phyloP scores from a whole-genome alignment of 129 eudicot species.

The Ambrosia artemisiifolia region DNA sequence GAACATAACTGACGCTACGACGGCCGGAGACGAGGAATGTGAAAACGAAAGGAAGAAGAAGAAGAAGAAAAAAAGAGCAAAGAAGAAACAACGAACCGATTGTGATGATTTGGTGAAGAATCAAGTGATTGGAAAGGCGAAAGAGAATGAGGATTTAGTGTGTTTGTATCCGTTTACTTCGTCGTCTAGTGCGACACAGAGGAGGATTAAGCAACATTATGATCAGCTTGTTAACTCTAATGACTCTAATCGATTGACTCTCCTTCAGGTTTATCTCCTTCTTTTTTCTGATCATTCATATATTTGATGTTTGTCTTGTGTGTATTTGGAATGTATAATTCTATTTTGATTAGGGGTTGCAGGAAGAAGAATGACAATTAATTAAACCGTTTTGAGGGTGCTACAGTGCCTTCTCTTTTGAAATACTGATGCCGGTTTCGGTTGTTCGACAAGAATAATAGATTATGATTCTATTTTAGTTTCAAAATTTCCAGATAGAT shows the following conservation, averaged over 20 bases:
- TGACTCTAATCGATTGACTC: slow-evolving; percentile 57
- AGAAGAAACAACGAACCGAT: slow-evolving; percentile 47
- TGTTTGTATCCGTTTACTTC: slow-evolving; percentile 68
- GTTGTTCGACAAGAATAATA: not conserved
- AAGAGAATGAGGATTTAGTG: slow-evolving; percentile 44
- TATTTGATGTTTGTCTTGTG: too few relatives aligned
- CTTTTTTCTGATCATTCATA: too few relatives aligned
- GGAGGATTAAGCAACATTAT: slow-evolving; percentile 71
- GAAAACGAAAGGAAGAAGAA: slow-evolving; percentile 47
- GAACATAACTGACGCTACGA: slow-evolving; percentile 18
- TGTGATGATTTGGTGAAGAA: slow-evolving; percentile 14
- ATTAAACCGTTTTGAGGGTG: not conserved
- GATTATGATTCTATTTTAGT: too few relatives aligned
- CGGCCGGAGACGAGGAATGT: slow-evolving; percentile 21
- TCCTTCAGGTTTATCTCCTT: slow-evolving; percentile 51
- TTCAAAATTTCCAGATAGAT: too few relatives aligned
- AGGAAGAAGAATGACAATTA: too few relatives aligned
- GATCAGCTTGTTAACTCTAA: slow-evolving; percentile 78
- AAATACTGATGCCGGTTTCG: not conserved
- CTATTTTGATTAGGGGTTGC: too few relatives aligned
- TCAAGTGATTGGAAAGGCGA: slow-evolving; percentile 12
- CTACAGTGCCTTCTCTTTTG: not conserved
- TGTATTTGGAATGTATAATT: too few relatives aligned
- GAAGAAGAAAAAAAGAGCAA: slow-evolving; percentile 56
- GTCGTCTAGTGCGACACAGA: slow-evolving; percentile 69